A percentile compares a stretch with the other conserved stretches of the same genome.
Evolutionary conservation across 768 basidiomycete species (phyloP).

Genomic region (Suillus sp.): DNA sequence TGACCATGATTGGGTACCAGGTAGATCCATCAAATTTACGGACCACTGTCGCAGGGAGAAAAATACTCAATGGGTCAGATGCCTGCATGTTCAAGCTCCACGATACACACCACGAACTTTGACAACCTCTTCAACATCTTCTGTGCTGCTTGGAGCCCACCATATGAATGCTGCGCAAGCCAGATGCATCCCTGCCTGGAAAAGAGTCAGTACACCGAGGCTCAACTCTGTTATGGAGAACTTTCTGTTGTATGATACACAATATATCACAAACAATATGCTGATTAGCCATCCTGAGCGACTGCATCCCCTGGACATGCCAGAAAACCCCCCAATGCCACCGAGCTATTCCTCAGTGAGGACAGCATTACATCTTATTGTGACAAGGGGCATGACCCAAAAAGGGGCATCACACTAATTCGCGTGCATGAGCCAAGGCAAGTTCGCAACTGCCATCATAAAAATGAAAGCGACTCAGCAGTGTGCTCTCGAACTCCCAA

Average conservation of each 20-base stretch:
- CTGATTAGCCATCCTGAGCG: constrained; percentile 5
- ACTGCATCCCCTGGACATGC: background rate
- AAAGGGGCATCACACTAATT: constrained; percentile 33
- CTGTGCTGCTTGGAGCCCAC: background rate
- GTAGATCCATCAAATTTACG: constrained; percentile 6
- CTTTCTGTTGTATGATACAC: background rate
- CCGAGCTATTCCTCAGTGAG: constrained; percentile 5
- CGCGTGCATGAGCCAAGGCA: constrained; percentile 24
- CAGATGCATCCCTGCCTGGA: background rate
- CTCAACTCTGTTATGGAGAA: background rate
- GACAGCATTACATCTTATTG: constrained; percentile 16
- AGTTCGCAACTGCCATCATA: constrained; percentile 23
- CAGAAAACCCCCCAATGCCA: background rate
- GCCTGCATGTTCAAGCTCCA: background rate
- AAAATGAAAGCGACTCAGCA: constrained; percentile 13
- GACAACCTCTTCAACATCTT: background rate
- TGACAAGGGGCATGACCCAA: constrained; percentile 25
- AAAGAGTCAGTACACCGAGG: background rate
- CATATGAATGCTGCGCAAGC: background rate
- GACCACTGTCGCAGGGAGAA: background rate
- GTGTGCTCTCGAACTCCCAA: constrained; percentile 14
- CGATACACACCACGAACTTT: background rate
- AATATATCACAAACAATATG: background rate
- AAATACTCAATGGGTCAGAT: background rate
- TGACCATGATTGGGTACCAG: constrained; percentile 20